These are phyloP conservation scores for Cystoderma amianthinum DNA, from an alignment of 768 basidiomycete species.

Conservation along the genomic window DNA sequence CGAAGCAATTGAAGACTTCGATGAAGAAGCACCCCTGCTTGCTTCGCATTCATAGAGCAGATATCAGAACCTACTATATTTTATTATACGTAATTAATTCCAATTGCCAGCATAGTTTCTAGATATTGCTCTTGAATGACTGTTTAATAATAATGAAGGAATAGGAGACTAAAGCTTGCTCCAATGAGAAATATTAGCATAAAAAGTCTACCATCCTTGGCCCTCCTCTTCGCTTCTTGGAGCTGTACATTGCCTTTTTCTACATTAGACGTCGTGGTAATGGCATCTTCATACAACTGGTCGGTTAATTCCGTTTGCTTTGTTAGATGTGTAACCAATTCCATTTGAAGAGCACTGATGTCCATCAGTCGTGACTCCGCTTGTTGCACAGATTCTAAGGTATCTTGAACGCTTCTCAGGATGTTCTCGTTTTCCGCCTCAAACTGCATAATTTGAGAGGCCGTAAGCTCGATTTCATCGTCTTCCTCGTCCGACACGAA, in stretches of 20 bases:
- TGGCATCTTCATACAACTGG: constrained; percentile 90
- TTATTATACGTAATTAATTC: too few relatives aligned
- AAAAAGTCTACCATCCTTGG: constrained; percentile 83
- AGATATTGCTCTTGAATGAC: background rate
- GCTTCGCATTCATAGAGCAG: background rate
- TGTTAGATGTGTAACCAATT: constrained; percentile 82
- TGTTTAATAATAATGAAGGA: constrained; percentile 82
- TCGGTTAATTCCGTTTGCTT: constrained; percentile 91
- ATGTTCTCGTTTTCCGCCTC: constrained; percentile 89
- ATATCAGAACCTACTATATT: too few relatives aligned
- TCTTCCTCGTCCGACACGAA: constrained; percentile 56
- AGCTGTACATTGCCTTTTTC: constrained; percentile 89
- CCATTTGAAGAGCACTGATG: constrained; percentile 89
- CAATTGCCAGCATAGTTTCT: background rate
- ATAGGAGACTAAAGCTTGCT: constrained; percentile 85
- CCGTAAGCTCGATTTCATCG: constrained; percentile 76
- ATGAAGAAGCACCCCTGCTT: constrained; percentile 52
- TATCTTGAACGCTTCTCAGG: constrained; percentile 77
- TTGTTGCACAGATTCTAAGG: constrained; percentile 82
- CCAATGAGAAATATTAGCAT: constrained; percentile 89
- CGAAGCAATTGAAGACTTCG: constrained; percentile 52
- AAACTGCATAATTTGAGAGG: constrained; percentile 88
- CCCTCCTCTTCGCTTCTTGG: constrained; percentile 80
- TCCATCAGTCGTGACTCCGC: constrained; percentile 91
- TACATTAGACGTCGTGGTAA: constrained; percentile 77